Evolutionary conservation across 495 filamentous ascomycete genomes (phyloP).

Genomic region (Niebla homalea): DNA sequence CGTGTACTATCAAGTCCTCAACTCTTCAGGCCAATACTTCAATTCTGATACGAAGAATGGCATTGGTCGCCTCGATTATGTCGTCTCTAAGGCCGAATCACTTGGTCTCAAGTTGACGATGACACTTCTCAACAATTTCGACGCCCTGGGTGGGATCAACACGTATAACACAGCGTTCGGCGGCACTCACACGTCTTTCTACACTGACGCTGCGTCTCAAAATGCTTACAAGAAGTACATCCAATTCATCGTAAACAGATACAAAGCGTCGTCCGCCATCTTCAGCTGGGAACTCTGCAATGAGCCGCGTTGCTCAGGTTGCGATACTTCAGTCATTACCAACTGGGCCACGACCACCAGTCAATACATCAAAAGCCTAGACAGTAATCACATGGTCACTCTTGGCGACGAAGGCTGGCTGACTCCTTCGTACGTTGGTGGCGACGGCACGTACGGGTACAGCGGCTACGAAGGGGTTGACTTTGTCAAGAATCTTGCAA

Average conservation of each 20-base stretch:
- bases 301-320: slow-evolving; percentile 55
- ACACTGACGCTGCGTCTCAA: slow-evolving; percentile 42
- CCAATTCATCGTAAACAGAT: slow-evolving; percentile 46
- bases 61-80: slow-evolving; percentile 53
- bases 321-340: slow-evolving; percentile 41
- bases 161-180: slow-evolving; percentile 52
- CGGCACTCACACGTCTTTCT: slow-evolving; percentile 41
- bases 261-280: slow-evolving; percentile 41
- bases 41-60: slow-evolving; percentile 23
- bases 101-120: slow-evolving; percentile 47
- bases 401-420: slow-evolving; percentile 45
- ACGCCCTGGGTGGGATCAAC: slow-evolving; percentile 53
- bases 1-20: slow-evolving; percentile 25
- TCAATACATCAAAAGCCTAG: slow-evolving; percentile 50
- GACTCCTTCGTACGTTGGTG: slow-evolving; percentile 19
- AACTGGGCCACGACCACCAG: slow-evolving; percentile 48
- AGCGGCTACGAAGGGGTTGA: slow-evolving; percentile 46
- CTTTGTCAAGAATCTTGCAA: slow-evolving; percentile 44
- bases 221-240: slow-evolving; percentile 50
- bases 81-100: slow-evolving; percentile 45
- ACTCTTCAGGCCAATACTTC: slow-evolving; percentile 21
- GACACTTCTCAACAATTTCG: slow-evolving; percentile 33
- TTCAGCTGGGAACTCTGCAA: slow-evolving; percentile 65
- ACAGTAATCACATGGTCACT: slow-evolving; percentile 53
- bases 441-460: slow-evolving; percentile 47